Percentiles rank a stretch among this genome's conserved stretches.
Conservation (phyloP, 768 basidiomycete genomes). For the Mycena pura region DNA sequence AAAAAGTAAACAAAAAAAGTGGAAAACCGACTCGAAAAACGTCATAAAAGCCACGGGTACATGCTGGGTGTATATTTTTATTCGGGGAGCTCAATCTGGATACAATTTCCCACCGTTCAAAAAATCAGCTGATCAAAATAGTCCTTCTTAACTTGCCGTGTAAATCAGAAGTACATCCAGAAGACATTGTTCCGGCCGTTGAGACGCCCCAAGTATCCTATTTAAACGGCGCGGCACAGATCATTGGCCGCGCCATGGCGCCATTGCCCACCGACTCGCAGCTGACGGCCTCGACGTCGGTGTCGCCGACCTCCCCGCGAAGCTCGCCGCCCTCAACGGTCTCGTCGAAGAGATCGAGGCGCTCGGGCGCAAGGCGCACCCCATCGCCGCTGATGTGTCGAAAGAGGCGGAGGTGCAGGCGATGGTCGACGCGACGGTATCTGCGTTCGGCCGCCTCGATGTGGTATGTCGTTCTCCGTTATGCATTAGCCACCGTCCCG, state of each 20-base stretch:
- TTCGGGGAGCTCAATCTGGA: too few species aligned
- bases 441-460: conserved; percentile 31
- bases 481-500: neutral
- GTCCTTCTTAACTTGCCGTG: too few species aligned
- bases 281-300: conserved; percentile 39
- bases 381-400: too few species aligned
- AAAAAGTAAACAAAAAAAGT: neutral
- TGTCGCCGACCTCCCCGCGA: conserved; percentile 33
- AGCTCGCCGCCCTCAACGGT: conserved; percentile 26
- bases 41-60: neutral
- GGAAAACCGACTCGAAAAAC: neutral
- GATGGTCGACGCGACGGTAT: too few species aligned
- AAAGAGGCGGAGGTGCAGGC: too few species aligned
- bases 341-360: too few species aligned
- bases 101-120: too few species aligned
- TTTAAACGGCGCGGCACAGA: conserved; percentile 42
- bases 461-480: conserved; percentile 27
- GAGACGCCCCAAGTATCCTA: too few species aligned
- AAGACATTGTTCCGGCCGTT: too few species aligned
- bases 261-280: conserved; percentile 38
- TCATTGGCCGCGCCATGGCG: conserved; percentile 39
- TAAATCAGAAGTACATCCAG: too few species aligned
- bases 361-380: too few species aligned
- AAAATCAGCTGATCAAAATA: too few species aligned
- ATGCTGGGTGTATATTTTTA: neutral